These are phyloP conservation scores for Boletus smithii DNA, from an alignment of 1,284 basidiomycete species.

Conservation along the genomic window DNA sequence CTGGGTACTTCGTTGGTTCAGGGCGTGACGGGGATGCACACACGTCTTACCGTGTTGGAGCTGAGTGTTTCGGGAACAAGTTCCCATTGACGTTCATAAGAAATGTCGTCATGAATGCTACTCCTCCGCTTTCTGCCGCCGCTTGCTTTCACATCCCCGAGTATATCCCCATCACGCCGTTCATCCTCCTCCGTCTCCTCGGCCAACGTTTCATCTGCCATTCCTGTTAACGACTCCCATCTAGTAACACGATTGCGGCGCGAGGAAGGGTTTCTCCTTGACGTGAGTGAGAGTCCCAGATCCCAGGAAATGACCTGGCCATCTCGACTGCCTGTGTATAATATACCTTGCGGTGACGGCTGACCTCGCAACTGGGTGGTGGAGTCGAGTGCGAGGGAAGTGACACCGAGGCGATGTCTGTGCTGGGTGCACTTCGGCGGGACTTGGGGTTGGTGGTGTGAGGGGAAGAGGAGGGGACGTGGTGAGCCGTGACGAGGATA, in stretches of 20 bases:
- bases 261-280: slow-evolving; percentile 30
- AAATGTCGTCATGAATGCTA: slow-evolving; percentile 40
- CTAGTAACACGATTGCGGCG: slow-evolving; percentile 35
- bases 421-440: slow-evolving; percentile 46
- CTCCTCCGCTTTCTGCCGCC: slow-evolving; percentile 37
- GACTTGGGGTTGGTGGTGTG: slow-evolving; percentile 22
- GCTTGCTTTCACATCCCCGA: slow-evolving; percentile 63
- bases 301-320: slow-evolving; percentile 93
- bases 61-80: slow-evolving; percentile 53
- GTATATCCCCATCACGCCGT: slow-evolving; percentile 65
- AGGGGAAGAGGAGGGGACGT: slow-evolving; percentile 61
- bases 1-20: slow-evolving; percentile 32
- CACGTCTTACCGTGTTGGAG: slow-evolving; percentile 47
- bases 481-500: slow-evolving; percentile 59
- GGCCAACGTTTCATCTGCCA: slow-evolving; percentile 66
- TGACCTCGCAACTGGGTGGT: slow-evolving; percentile 71
- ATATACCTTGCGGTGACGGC: slow-evolving; percentile 75
- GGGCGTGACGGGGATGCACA: slow-evolving; percentile 3
- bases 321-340: slow-evolving; percentile 92
- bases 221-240: slow-evolving; percentile 80
- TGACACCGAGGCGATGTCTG: slow-evolving; percentile 83
- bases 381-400: slow-evolving; percentile 82
- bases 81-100: slow-evolving; percentile 79
- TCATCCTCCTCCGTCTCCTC: slow-evolving; percentile 57
- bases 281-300: slow-evolving; percentile 65